Evolutionary conservation across 1,284 basidiomycete species (phyloP), one percentile per base, ranked within the genome.

Genomic region (Cutaneotrichosporon sp.): DNA sequence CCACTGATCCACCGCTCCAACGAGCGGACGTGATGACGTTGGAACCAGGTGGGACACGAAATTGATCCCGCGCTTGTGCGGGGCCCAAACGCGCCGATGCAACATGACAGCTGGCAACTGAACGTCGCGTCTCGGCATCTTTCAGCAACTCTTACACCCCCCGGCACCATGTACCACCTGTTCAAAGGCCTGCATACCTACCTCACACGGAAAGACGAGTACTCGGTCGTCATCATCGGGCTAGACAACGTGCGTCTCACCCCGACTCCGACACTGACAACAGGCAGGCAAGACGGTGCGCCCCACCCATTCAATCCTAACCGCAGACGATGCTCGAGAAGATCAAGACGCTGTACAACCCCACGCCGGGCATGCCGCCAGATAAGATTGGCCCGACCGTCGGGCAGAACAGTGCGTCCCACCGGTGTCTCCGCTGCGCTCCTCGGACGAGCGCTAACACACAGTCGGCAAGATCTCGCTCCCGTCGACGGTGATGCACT

Each of bases 391-490:
- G 86, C 0, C 94, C 94, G 0, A 97, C 94, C 0, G 90, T 97
- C 2, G 93, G 93, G 0, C 93, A 97, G 79, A 97, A 97, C 79
- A 95, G 93, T 95, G n/a, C n/a, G n/a, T n/a, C n/a, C n/a, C n/a
- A n/a, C n/a, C n/a, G n/a, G n/a, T n/a, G n/a, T n/a, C n/a, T n/a
- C n/a, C n/a, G n/a, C n/a, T n/a, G n/a, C n/a, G n/a, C n/a, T n/a
- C n/a, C n/a, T n/a, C n/a, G n/a, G n/a, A n/a, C n/a, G n/a, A n/a
- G n/a, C n/a, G n/a, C 53, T 42, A 50, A 45, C 34, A 6, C 8
- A 6, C 70, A 97, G 93, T 90, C 79, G 94, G 93, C 45, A 92
- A 91, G 76, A 93, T 95, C 63, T 88, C 87, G 0, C 83, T 97
- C 6, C 91, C 93, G 0, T 95, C 92, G 0, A 92, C 92, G 0